phyloP scores from a whole-genome alignment of 2,329 filamentous ascomycete species.

The Lasiodiplodia sp. region DNA sequence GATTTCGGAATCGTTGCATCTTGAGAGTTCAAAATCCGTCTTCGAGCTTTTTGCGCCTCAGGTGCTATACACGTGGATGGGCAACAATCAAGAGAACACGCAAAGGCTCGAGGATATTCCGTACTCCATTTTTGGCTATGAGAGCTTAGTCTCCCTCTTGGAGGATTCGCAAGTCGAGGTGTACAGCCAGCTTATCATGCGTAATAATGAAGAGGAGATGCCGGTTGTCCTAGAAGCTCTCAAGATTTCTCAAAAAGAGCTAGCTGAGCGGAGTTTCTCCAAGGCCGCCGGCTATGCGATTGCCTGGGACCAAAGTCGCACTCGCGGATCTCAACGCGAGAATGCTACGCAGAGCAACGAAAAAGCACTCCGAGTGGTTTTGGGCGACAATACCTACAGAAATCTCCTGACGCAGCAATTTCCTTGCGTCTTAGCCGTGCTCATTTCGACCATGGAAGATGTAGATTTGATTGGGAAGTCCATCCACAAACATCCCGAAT shows the following conservation, averaged over 20 bases:
- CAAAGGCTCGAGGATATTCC: slow-evolving; percentile 71
- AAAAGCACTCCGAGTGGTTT: slow-evolving; percentile 64
- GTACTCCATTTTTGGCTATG: slow-evolving; percentile 83
- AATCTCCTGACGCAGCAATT: slow-evolving; percentile 73
- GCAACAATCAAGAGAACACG: slow-evolving; percentile 49
- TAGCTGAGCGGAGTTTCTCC: slow-evolving; percentile 75
- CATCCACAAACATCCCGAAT: slow-evolving; percentile 65
- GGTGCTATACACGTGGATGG: slow-evolving; percentile 87
- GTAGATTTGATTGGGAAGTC: slow-evolving; percentile 76
- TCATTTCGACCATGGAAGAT: slow-evolving; percentile 80
- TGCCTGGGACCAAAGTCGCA: slow-evolving; percentile 65
- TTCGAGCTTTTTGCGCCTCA: slow-evolving; percentile 89
- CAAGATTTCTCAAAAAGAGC: slow-evolving; percentile 59
- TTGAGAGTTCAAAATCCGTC: slow-evolving; percentile 72
- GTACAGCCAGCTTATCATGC: slow-evolving; percentile 82
- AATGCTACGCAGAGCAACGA: slow-evolving; percentile 65
- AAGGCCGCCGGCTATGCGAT: slow-evolving; percentile 85
- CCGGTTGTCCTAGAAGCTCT: slow-evolving; percentile 67
- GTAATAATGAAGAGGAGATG: slow-evolving; percentile 71
- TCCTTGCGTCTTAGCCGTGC: slow-evolving; percentile 75
- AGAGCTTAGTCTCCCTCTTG: slow-evolving; percentile 72
- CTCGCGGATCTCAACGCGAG: slow-evolving; percentile 40
- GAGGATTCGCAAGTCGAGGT: slow-evolving; percentile 77
- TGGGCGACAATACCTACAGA: slow-evolving; percentile 72
- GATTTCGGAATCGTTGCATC: slow-evolving; percentile 70